Conservation (phyloP, 805 yeast species). For the Torulaspora indica region DNA sequence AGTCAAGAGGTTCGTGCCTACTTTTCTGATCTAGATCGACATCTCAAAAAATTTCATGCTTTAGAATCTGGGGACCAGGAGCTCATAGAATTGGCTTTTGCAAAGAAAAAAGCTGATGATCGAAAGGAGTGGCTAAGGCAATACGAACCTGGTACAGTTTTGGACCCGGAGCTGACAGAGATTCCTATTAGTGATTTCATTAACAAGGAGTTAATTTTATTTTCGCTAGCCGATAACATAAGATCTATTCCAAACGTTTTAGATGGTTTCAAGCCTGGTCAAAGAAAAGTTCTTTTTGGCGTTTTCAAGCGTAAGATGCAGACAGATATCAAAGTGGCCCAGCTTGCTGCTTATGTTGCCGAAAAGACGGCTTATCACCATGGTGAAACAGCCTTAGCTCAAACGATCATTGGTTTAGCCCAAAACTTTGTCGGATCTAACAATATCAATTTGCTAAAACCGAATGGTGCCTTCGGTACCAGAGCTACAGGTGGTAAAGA, state of each 20-base stretch:
- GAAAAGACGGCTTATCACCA: conserved; percentile 93
- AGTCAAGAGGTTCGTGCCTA: conserved; percentile 81
- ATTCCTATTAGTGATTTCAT: conserved; percentile 93
- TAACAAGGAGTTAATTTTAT: conserved; percentile 88
- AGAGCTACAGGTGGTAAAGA: conserved; percentile 97
- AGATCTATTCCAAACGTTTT: conserved; percentile 91
- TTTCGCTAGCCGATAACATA: conserved; percentile 93
- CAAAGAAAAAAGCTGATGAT: conserved; percentile 92
- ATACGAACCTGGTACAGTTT: conserved; percentile 85
- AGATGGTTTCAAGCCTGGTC: conserved; percentile 97
- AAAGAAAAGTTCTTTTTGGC: conserved; percentile 86
- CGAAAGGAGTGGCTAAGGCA: conserved; percentile 94
- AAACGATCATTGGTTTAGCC: conserved; percentile 89
- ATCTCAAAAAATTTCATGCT: conserved; percentile 78
- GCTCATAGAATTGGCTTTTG: conserved; percentile 84
- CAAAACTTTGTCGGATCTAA: conserved; percentile 93
- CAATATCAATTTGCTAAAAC: conserved; percentile 75
- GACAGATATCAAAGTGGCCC: conserved; percentile 82
- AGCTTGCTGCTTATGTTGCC: conserved; percentile 82
- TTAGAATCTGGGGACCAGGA: conserved; percentile 72
- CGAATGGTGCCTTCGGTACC: conserved; percentile 95
- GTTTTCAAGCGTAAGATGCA: conserved; percentile 73
- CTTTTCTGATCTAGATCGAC: conserved; percentile 77
- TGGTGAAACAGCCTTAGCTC: conserved; percentile 84
- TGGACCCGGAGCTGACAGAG: conserved; percentile 67